Percentiles rank a stretch among this genome's conserved stretches.
phyloP scores from a whole-genome alignment of 306 rosid genomes.

The Dalbergia cochinchinensis region DNA sequence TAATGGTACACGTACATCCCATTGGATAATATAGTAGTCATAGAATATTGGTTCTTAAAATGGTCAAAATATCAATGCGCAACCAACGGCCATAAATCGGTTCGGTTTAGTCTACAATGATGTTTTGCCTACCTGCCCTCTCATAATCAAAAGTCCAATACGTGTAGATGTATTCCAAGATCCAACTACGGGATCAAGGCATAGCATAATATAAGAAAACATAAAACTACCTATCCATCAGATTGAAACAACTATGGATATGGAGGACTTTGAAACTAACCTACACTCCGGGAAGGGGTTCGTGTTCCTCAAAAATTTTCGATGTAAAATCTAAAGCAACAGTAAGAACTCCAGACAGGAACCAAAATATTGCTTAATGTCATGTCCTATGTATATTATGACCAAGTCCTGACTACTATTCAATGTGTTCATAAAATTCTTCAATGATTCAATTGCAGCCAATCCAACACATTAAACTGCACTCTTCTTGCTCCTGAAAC shows the following conservation, averaged over 20 bases:
- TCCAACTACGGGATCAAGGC: slow-evolving; percentile 19
- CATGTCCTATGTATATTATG: not conserved
- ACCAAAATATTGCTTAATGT: slow-evolving; percentile 36
- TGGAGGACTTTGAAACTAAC: slow-evolving; percentile 24
- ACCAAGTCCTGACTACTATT: not conserved
- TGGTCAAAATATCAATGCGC: slow-evolving; percentile 12
- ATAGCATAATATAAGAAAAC: not conserved
- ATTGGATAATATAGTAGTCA: not conserved
- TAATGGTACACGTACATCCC: not conserved
- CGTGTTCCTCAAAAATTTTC: slow-evolving; percentile 48
- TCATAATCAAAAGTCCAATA: not conserved
- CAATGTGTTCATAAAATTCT: slow-evolving; percentile 4
- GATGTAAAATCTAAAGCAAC: slow-evolving; percentile 51
- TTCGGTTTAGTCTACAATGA: slow-evolving; percentile 27
- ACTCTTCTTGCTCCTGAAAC: slow-evolving; percentile 83
- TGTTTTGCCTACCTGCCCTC: not conserved
- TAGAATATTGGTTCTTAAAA: not conserved
- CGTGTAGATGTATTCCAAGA: slow-evolving; percentile 24
- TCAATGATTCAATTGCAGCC: slow-evolving; percentile 4
- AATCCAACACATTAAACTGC: slow-evolving; percentile 51
- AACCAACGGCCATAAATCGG: not conserved
- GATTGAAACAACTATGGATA: slow-evolving; percentile 24
- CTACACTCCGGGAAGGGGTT: slow-evolving; percentile 16
- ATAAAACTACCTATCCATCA: slow-evolving; percentile 23
- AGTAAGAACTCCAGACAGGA: slow-evolving; percentile 44